Percentiles rank a stretch among this genome's conserved stretches.
phyloP scores from a whole-genome alignment of 495 filamentous ascomycete genomes.

The Thozetella sp. region DNA sequence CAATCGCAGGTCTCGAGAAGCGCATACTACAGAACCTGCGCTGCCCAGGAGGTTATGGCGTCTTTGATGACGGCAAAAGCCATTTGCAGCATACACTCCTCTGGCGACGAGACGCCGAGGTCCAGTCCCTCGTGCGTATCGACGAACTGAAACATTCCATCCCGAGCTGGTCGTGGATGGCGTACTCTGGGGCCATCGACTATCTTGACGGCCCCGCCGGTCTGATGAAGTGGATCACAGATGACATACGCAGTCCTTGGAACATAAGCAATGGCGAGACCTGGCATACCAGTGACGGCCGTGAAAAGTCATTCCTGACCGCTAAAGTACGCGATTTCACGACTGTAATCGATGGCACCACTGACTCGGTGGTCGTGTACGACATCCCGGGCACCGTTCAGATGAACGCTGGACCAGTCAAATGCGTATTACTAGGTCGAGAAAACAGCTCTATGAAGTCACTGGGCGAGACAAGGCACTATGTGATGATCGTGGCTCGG shows the following conservation, averaged over 20 bases:
- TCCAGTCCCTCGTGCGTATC: conserved; percentile 5
- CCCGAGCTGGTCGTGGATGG: conserved; percentile 31
- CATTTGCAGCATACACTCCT: conserved; percentile 19
- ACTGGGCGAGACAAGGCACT: background rate
- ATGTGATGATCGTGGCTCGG: conserved; percentile 11
- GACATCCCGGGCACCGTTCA: conserved; percentile 5
- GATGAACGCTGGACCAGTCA: background rate
- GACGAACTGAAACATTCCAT: background rate
- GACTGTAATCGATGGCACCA: too few species aligned
- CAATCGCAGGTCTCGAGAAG: conserved; percentile 29
- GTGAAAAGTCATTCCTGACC: background rate
- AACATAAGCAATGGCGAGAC: background rate
- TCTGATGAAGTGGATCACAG: conserved; percentile 17
- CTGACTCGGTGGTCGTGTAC: too few species aligned
- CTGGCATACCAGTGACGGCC: conserved; percentile 1
- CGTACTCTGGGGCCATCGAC: conserved; percentile 20
- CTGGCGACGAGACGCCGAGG: conserved; percentile 12
- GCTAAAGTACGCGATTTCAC: conserved; percentile 1
- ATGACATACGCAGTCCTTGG: conserved; percentile 9
- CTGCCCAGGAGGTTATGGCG: conserved; percentile 17
- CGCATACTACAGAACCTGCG: conserved; percentile 19
- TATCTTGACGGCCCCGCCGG: conserved; percentile 17
- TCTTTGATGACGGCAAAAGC: conserved; percentile 15
- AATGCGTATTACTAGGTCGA: conserved; percentile 10
- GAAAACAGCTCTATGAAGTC: background rate